Evolutionary conservation across 192 early-diverging fungal genomes (phyloP).

Genomic region (Gaertneriomyces sp.): DNA sequence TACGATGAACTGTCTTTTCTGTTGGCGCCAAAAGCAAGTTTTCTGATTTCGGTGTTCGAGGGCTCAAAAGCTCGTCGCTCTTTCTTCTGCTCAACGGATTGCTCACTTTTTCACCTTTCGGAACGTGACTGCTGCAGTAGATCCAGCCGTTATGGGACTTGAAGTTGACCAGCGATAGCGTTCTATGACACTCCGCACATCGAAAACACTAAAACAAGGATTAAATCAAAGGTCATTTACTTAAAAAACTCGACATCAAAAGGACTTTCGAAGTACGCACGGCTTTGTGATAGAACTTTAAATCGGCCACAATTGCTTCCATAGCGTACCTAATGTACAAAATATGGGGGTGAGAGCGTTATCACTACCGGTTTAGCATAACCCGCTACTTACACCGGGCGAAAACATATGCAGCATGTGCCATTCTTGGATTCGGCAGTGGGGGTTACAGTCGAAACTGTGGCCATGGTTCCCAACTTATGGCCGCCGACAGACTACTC

Average conservation of each 20-base stretch:
- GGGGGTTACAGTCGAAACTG: too few relatives aligned
- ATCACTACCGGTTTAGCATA: not conserved
- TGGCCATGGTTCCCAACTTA: too few relatives aligned
- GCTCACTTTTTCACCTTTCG: constrained; percentile 1
- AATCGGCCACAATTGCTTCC: constrained; percentile 19
- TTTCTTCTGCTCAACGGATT: not conserved
- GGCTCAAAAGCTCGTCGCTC: not conserved
- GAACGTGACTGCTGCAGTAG: constrained; percentile 21
- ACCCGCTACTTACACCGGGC: constrained; percentile 11
- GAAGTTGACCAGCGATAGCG: constrained; percentile 21
- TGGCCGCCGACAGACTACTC: too few relatives aligned
- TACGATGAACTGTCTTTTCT: too few relatives aligned
- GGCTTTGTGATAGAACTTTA: constrained; percentile 23
- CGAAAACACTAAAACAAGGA: constrained; percentile 7
- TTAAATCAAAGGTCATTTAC: not conserved
- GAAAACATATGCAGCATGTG: constrained; percentile 11
- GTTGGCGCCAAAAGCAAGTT: too few relatives aligned
- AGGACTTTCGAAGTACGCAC: not conserved
- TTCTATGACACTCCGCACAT: constrained; percentile 22
- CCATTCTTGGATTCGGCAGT: not conserved
- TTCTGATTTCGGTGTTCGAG: too few relatives aligned
- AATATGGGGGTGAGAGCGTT: not conserved
- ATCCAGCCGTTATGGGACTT: constrained; percentile 16
- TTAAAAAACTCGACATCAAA: not conserved
- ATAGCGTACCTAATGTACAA: constrained; percentile 14